A percentile compares a stretch with the other conserved stretches of the same genome.
Conservation (phyloP, 2,329 filamentous ascomycete species). For the Phyllosticta citriasiana region DNA sequence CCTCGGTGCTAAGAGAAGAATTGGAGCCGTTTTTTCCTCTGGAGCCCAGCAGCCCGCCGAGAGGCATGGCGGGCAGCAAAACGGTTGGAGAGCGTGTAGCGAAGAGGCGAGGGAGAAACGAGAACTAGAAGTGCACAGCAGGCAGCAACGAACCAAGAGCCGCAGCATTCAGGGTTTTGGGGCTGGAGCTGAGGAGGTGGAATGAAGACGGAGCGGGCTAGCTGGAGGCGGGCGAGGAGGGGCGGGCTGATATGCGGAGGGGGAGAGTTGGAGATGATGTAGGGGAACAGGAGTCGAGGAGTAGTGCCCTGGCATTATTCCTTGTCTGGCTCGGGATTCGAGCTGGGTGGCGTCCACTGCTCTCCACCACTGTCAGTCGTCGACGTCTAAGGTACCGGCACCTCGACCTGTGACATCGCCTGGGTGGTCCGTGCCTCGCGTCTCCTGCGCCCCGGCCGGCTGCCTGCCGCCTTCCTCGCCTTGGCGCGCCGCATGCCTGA, state of each 20-base stretch:
- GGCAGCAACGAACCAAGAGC: neutral
- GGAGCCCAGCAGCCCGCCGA: constrained; percentile 24
- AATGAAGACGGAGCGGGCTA: neutral
- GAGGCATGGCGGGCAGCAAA: constrained; percentile 2
- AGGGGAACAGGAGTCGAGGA: neutral
- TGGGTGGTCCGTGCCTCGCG: neutral
- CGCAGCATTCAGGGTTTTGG: neutral
- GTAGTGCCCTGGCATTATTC: neutral
- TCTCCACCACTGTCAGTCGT: neutral
- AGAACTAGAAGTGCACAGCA: neutral
- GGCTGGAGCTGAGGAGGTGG: neutral
- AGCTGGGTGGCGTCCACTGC: neutral
- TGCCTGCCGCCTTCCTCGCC: neutral
- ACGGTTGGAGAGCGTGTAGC: neutral
- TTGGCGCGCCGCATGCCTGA: constrained; percentile 2
- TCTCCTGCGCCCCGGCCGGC: too few relatives aligned
- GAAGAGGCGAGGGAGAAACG: neutral
- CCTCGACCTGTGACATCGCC: constrained; percentile 4
- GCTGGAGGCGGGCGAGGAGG: neutral
- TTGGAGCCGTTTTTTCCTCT: constrained; percentile 33
- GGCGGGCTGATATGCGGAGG: neutral
- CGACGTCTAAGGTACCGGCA: neutral
- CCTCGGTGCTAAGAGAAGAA: constrained; percentile 46
- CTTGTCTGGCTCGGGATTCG: neutral
- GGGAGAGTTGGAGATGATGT: neutral